Conservation (phyloP, 2,329 filamentous ascomycete genomes). For the Exophiala sideris region DNA sequence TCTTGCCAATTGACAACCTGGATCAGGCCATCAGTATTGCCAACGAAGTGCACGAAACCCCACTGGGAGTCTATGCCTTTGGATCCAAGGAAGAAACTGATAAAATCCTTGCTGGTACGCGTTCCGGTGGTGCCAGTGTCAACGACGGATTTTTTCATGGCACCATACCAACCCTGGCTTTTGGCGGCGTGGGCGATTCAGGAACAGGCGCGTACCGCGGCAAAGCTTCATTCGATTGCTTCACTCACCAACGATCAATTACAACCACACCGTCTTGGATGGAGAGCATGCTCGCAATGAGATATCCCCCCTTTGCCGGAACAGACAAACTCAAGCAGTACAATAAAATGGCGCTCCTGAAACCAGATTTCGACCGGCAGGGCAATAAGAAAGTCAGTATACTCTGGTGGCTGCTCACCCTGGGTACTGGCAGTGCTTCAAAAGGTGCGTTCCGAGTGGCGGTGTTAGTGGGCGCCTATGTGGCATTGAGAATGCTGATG, state of each 20-base stretch:
- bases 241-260: constrained; percentile 58
- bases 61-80: constrained; percentile 80
- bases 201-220: constrained; percentile 76
- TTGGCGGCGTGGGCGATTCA: constrained; percentile 79
- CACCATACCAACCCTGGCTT: constrained; percentile 67
- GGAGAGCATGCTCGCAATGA: constrained; percentile 53
- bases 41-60: constrained; percentile 77
- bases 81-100: constrained; percentile 75
- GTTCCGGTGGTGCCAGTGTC: constrained; percentile 63
- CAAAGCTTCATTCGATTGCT: constrained; percentile 62
- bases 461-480: constrained; percentile 11
- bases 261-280: constrained; percentile 60
- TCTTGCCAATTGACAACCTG: constrained; percentile 73
- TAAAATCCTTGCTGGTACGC: constrained; percentile 62
- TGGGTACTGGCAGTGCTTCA: constrained; percentile 22
- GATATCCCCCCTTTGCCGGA: constrained; percentile 60
- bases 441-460: constrained; percentile 16
- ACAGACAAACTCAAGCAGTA: constrained; percentile 51
- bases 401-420: constrained; percentile 26
- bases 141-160: constrained; percentile 66
- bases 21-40: constrained; percentile 81
- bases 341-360: constrained; percentile 48
- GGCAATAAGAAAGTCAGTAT: constrained; percentile 37
- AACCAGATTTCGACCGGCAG: constrained; percentile 60
- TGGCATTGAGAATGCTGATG: constrained; percentile 12